Base-by-base conservation (phyloP, 1,139 yeast genomes). In the Yamadazyma spencermartinsiae region DNA sequence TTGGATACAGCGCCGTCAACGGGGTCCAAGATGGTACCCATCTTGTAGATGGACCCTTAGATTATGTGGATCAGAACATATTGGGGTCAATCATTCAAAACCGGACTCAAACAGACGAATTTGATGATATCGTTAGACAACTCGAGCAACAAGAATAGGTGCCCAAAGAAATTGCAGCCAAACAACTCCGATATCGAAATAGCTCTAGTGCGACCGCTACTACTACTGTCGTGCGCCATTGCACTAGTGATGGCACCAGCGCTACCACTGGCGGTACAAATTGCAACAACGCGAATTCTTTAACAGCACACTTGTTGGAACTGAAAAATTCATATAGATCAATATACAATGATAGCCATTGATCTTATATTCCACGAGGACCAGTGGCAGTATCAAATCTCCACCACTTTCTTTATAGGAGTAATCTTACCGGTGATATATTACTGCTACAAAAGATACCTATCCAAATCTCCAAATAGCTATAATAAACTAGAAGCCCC, bases 371-470 rank as follows among this genome's bases (percentile, higher is more conserved):
- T 69, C 46, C 58, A 63, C 28, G 71, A 68, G 41, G 63, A 68
- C 57, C 73, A 69, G 51, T 70, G 72, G 76, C 76, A 68, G 55
- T 71, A 69, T 46, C 76, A 72, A 44, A 68, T 72, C 35, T 68
- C 74, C 31, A 68, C 75, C 31, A 71, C 76, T 1, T 71, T 72
- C 52, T 68, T 72, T 44, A 54, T 70, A 13, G 60, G 69, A 37
- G 74, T 67, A 32, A 65, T 72, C 24, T 49, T 63, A 23, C 76
- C 76, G 5, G 42, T 58, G n/a, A 48, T 67, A 16, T 68, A 61
- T 49, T 69, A 65, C 43, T 47, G 67, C 4, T 66, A 68, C 44
- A 63, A 63, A 35, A 61, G 60, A 48, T 72, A 71, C 49, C 56
- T 71, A 36, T 58, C 74, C 15, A 54, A 54, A 12, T 55, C 58